Evolutionary conservation across 2,329 filamentous ascomycete genomes (phyloP).

Genomic region (Blumeriella jaapii): DNA sequence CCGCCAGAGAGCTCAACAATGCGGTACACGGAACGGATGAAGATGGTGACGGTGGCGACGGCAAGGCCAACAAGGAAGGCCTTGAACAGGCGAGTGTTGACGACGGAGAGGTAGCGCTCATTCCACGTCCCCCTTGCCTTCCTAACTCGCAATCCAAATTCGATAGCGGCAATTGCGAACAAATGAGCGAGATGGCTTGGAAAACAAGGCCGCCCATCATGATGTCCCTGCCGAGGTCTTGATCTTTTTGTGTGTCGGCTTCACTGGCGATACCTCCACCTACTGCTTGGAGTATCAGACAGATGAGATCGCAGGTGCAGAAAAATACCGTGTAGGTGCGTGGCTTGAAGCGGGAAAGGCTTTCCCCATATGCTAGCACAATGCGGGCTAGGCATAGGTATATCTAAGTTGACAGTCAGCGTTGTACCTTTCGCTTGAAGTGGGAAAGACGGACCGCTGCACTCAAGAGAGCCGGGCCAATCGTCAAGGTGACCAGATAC

Average conservation of each 20-base stretch:
- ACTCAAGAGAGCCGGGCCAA: slow-evolving; percentile 39
- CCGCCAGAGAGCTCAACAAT: slow-evolving; percentile 46
- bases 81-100: slow-evolving; percentile 17
- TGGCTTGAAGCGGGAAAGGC: slow-evolving; percentile 36
- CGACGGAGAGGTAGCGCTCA: slow-evolving; percentile 12
- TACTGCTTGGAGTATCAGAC: slow-evolving; percentile 46
- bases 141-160: slow-evolving; percentile 15
- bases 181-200: slow-evolving; percentile 29
- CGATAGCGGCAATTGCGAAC: slow-evolving; percentile 17
- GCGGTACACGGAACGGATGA: slow-evolving; percentile 45
- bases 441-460: slow-evolving; percentile 29
- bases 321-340: slow-evolving; percentile 38
- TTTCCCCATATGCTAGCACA: slow-evolving; percentile 40
- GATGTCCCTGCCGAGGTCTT: slow-evolving; percentile 24
- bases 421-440: neutral
- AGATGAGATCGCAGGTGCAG: slow-evolving; percentile 42
- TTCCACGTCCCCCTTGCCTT: slow-evolving; percentile 12
- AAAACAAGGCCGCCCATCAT: slow-evolving; percentile 32
- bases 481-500: slow-evolving; percentile 43
- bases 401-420: slow-evolving; percentile 27
- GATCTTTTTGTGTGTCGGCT: slow-evolving; percentile 24
- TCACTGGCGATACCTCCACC: slow-evolving; percentile 45
- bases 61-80: slow-evolving; percentile 39
- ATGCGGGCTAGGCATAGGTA: slow-evolving; percentile 48
- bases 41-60: slow-evolving; percentile 42